Evolutionary conservation across 345 rosid species (phyloP).

Genomic region (Xanthoceras sorbifolium): DNA sequence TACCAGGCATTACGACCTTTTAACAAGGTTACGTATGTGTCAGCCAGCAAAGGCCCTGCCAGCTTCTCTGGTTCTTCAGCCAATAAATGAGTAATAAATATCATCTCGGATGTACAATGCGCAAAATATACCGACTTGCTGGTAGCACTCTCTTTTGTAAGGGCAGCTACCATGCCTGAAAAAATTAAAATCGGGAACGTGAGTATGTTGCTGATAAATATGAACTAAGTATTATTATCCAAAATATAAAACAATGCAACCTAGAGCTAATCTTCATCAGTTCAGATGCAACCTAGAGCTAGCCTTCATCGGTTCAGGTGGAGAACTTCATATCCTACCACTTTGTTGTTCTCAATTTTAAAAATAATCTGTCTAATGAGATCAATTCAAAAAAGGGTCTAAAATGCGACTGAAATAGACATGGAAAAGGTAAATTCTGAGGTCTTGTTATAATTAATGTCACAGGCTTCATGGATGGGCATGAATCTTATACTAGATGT

Average conservation of each 20-base stretch:
- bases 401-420: neutral
- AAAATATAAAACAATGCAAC: no score
- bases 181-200: constrained; percentile 15
- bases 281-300: neutral
- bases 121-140: constrained; percentile 87
- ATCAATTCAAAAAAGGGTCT: neutral
- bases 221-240: neutral
- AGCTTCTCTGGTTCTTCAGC: constrained; percentile 85
- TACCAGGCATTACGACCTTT: constrained; percentile 93
- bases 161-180: constrained; percentile 80
- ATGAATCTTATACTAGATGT: no score
- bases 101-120: constrained; percentile 88
- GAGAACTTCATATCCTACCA: neutral
- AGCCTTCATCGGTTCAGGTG: neutral
- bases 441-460: neutral
- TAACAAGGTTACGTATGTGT: constrained; percentile 74
- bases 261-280: neutral
- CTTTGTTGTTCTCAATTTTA: neutral
- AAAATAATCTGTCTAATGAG: neutral
- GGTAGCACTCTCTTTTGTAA: constrained; percentile 83
- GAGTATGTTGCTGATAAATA: neutral
- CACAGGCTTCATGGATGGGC: neutral
- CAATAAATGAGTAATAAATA: constrained; percentile 77
- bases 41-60: constrained; percentile 85
- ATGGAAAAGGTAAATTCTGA: neutral